phyloP scores from a whole-genome alignment of 148 eudicot genomes.

The Fagopyrum tataricum region DNA sequence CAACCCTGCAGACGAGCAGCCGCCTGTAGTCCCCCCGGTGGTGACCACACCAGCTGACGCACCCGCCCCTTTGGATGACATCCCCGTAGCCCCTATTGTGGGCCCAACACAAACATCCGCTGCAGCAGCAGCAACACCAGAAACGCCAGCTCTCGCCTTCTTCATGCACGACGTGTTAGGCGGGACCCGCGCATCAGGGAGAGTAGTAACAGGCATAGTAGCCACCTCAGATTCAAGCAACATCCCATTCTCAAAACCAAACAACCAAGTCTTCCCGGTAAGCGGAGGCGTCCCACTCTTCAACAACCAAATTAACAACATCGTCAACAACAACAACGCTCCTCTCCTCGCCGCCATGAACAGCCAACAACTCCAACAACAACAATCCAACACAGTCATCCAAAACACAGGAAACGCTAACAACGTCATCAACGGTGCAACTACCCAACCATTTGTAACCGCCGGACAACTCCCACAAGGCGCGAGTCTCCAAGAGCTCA shows the following conservation, averaged over 20 bases:
- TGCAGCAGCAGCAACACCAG: no score
- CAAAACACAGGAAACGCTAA: slow-evolving; percentile 52
- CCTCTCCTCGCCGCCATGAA: slow-evolving; percentile 70
- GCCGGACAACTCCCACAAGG: slow-evolving; percentile 85
- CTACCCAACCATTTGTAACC: slow-evolving; percentile 65
- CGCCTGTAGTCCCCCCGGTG: slow-evolving; percentile 5
- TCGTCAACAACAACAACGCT: slow-evolving; percentile 74
- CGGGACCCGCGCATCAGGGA: slow-evolving; percentile 79
- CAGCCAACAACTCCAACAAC: slow-evolving; percentile 46
- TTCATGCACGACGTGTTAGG: slow-evolving; percentile 93
- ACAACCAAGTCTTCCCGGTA: slow-evolving; percentile 66
- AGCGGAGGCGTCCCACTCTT: slow-evolving; percentile 60
- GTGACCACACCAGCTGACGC: slow-evolving; percentile 1
- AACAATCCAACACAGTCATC: slow-evolving; percentile 39
- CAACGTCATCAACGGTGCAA: slow-evolving; percentile 30
- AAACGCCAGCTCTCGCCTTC: slow-evolving; percentile 51
- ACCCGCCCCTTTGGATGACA: neutral
- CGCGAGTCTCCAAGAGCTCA: slow-evolving; percentile 70
- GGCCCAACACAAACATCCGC: neutral
- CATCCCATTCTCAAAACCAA: slow-evolving; percentile 79
- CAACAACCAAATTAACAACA: slow-evolving; percentile 40
- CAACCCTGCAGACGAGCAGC: neutral
- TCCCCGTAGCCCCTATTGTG: neutral
- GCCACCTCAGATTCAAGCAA: slow-evolving; percentile 55
- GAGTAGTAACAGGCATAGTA: slow-evolving; percentile 77